These are phyloP conservation scores for Alternaria alternata DNA, from an alignment of 2,329 filamentous ascomycete genomes.

Conservation along the genomic window DNA sequence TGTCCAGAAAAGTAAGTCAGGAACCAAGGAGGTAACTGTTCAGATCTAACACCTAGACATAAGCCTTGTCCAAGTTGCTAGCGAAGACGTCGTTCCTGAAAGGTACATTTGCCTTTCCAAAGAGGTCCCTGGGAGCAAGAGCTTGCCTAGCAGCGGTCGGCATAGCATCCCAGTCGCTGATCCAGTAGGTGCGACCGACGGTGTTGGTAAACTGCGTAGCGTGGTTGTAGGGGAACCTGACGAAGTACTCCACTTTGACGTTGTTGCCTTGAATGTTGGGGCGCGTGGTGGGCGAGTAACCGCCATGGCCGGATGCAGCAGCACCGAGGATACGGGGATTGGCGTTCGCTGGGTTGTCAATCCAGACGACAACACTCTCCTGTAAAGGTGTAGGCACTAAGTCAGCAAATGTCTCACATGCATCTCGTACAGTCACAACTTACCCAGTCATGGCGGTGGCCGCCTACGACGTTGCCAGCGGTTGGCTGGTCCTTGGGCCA, in stretches of 20 bases:
- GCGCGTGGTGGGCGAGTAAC: background rate
- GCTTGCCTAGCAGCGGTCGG: background rate
- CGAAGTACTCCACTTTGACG: background rate
- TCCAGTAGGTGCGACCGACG: background rate
- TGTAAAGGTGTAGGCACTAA: background rate
- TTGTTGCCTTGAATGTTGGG: background rate
- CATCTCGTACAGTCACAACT: background rate
- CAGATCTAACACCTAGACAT: background rate
- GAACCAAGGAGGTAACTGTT: background rate
- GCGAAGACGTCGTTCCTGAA: background rate
- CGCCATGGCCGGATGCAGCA: background rate
- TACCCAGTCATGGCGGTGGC: conserved; percentile 6
- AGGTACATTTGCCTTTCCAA: background rate
- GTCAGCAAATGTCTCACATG: background rate
- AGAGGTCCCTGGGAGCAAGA: background rate
- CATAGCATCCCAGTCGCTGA: conserved; percentile 5
- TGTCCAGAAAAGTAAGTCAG: too few relatives aligned
- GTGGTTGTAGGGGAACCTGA: background rate
- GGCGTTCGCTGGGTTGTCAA: background rate
- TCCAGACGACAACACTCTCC: background rate
- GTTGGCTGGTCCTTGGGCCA: conserved; percentile 6
- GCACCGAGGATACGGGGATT: background rate
- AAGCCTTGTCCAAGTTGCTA: background rate
- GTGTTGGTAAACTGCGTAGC: conserved; percentile 5
- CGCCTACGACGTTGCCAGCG: background rate